phyloP scores from a whole-genome alignment of 2,329 filamentous ascomycete genomes.

The Didymella lethalis region DNA sequence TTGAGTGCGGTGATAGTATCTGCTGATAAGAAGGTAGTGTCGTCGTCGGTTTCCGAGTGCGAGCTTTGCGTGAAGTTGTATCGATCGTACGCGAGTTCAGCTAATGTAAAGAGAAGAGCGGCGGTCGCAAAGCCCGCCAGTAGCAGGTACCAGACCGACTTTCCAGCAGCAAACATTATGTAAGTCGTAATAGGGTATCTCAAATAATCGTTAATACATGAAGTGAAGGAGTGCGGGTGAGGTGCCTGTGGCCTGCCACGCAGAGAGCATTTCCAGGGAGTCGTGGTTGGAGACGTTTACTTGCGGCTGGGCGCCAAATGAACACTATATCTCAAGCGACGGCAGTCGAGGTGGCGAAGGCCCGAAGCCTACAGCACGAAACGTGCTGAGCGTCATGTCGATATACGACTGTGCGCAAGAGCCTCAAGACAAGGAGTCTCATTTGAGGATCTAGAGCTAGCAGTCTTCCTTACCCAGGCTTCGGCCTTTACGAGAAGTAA shows the following conservation, averaged over 20 bases:
- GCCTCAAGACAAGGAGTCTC: background rate
- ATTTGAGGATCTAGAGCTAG: background rate
- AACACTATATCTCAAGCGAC: constrained; percentile 25
- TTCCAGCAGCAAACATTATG: constrained; percentile 41
- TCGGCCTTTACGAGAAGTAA: background rate
- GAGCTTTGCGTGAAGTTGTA: constrained; percentile 8
- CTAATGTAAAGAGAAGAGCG: constrained; percentile 29
- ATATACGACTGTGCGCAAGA: background rate
- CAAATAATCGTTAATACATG: constrained; percentile 22
- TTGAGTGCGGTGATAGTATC: constrained; percentile 37
- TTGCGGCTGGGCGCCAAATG: constrained; percentile 5
- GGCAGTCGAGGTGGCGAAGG: background rate
- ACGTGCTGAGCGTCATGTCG: constrained; percentile 35
- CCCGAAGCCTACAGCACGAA: constrained; percentile 28
- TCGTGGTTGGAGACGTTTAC: constrained; percentile 1
- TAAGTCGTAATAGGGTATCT: constrained; percentile 20
- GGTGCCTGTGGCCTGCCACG: constrained; percentile 22
- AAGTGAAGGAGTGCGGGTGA: constrained; percentile 2
- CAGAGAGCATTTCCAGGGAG: constrained; percentile 13
- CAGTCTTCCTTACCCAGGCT: background rate
- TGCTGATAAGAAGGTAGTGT: constrained; percentile 28
- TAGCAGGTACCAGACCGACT: constrained; percentile 37
- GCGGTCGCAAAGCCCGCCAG: constrained; percentile 22
- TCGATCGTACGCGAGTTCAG: constrained; percentile 29
- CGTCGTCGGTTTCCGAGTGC: constrained; percentile 12